Evolutionary conservation across 192 early-diverging fungal genomes (phyloP).

Genomic region (Podila clonocystis): DNA sequence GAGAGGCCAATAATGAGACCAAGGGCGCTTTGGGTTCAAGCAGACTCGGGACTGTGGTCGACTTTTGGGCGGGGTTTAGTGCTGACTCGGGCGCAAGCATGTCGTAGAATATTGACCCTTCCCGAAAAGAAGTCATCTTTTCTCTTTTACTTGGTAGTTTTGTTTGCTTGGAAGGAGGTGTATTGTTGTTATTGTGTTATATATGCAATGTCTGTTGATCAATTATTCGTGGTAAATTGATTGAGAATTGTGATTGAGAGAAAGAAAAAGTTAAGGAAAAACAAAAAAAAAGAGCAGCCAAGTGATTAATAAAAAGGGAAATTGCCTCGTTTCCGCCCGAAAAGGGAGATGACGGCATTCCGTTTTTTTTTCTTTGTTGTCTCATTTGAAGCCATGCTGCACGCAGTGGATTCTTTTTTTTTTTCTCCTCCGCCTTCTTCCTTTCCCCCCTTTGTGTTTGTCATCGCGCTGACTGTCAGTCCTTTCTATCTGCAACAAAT

Average conservation of each 20-base stretch:
- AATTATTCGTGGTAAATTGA: no score
- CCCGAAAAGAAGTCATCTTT: background rate
- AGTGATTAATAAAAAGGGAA: no score
- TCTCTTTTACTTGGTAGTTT: background rate
- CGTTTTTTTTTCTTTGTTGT: background rate
- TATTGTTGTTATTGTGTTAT: no score
- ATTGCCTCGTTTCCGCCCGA: no score
- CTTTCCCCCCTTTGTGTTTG: background rate
- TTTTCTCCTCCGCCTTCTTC: background rate
- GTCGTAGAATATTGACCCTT: background rate
- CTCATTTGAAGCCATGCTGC: background rate
- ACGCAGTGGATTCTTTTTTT: background rate
- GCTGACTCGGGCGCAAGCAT: background rate
- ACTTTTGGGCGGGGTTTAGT: background rate
- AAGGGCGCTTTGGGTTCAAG: conserved; percentile 7
- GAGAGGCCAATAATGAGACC: conserved; percentile 18
- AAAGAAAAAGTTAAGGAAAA: no score
- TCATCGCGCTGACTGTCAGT: background rate
- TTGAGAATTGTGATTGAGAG: no score
- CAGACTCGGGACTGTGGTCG: background rate
- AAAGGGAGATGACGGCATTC: no score
- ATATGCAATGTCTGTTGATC: no score
- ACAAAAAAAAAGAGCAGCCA: no score
- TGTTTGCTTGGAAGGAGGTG: background rate
- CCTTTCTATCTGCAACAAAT: no score